Evolutionary conservation across 1,284 basidiomycete genomes (phyloP), one percentile per base, ranked within the genome.

Genomic region (Ustilago trichophora): DNA sequence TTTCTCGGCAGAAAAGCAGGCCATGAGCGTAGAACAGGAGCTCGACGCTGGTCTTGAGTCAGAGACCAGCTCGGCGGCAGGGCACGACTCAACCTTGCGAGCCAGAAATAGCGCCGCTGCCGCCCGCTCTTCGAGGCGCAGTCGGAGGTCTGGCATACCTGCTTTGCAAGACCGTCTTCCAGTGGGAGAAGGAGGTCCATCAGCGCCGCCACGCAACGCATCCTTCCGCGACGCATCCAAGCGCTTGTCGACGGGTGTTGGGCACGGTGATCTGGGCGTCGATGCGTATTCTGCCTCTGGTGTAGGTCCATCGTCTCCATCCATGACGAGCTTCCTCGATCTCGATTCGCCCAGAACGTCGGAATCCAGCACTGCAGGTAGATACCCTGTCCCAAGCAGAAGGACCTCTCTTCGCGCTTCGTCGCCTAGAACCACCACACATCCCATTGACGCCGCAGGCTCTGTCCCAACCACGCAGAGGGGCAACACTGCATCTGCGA

Each of bases 271-370:
- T 34, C 48, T 71, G 13, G 68, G 62, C 4, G 21, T 47, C 2
- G 63, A 62, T 21, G 50, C 60, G 7, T 52, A 52, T n/a, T 37
- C 44, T 48, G 26, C 25, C 2, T 49, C 48, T 19, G 49, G 25
- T 22, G 33, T 21, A 2, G 46, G 34, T 18, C 53, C 46, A 8
- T 42, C 62, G 0, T 66, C 68, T 16, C 68, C 68, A 24, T 55
- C 57, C 24, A 53, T 71, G 57, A 57, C 56, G 2, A 66, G 67
- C 43, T 63, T 64, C 27, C 49, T 64, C 22, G 62, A 70, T 26
- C 67, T 70, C 19, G 62, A 65, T n/a, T 65, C 67, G 31, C 62
- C 67, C 4, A 42, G 57, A 32, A 46, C 62, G 0, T 70, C 62
- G 1, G 48, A 51, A 40, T 64, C 60, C 15, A 56, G 60, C 49